A percentile compares a stretch with the other conserved stretches of the same genome.
Conservation (phyloP, 2,329 filamentous ascomycete species). For the Microsporum audouinii region DNA sequence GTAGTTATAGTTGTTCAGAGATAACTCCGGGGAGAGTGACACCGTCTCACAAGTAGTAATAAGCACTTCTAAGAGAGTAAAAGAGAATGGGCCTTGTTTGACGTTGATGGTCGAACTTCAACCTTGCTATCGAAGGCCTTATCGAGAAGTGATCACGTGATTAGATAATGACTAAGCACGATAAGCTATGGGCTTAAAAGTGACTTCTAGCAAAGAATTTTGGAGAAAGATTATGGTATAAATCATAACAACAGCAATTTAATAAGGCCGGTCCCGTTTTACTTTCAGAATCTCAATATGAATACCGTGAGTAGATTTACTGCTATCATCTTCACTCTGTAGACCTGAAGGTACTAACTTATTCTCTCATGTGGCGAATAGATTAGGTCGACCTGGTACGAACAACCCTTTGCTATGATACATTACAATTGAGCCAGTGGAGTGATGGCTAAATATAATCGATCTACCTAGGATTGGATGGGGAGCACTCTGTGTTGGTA, state of each 20-base stretch:
- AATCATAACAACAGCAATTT: not conserved
- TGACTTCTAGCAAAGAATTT: not conserved
- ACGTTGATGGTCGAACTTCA: too few relatives aligned
- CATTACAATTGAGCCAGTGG: not conserved
- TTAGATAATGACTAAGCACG: not conserved
- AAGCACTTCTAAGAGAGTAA: not conserved
- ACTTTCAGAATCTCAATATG: conserved; percentile 26
- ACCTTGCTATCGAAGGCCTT: not conserved
- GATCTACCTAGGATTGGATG: conserved; percentile 61
- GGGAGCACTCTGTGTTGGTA: conserved; percentile 78
- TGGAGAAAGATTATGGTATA: not conserved
- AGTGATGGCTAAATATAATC: not conserved
- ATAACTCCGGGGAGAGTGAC: not conserved
- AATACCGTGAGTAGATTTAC: conserved; percentile 39
- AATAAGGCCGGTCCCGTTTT: not conserved
- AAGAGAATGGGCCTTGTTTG: not conserved
- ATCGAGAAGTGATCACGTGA: not conserved
- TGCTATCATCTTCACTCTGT: not conserved
- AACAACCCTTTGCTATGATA: not conserved
- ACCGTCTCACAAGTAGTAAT: not conserved
- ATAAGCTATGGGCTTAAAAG: not conserved
- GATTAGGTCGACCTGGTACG: conserved; percentile 50
- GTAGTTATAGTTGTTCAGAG: not conserved
- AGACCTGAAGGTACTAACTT: not conserved
- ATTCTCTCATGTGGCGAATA: conserved; percentile 18